Evolutionary conservation across 768 basidiomycete species (phyloP).

Genomic region (Mycena leptocephala): DNA sequence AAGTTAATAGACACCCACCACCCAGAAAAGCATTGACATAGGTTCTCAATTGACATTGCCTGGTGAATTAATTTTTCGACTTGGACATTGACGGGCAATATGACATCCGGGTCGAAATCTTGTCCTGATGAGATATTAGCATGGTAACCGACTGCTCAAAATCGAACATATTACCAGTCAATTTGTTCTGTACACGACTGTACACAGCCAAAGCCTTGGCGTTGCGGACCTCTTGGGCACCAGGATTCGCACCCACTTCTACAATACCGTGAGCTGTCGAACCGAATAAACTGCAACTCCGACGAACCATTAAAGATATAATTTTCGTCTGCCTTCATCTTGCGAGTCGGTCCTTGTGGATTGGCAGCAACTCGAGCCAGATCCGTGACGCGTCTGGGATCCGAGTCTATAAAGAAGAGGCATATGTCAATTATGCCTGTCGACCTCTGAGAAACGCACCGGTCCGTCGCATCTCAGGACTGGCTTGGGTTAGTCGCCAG

Average conservation of each 20-base stretch:
- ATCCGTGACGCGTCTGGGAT: constrained; percentile 74
- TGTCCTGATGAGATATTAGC: constrained; percentile 67
- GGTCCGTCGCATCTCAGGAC: constrained; percentile 79
- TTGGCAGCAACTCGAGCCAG: constrained; percentile 79
- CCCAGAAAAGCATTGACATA: constrained; percentile 97
- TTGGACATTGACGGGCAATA: constrained; percentile 84
- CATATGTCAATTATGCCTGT: constrained; percentile 5
- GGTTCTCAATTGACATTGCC: constrained; percentile 94
- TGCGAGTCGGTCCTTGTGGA: constrained; percentile 86
- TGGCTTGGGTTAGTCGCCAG: constrained; percentile 93
- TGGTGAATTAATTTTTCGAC: constrained; percentile 95
- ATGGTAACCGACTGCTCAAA: neutral
- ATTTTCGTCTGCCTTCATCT: constrained; percentile 92
- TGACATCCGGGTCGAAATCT: constrained; percentile 92
- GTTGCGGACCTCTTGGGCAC: constrained; percentile 90
- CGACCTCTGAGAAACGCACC: constrained; percentile 54
- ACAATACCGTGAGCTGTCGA: neutral
- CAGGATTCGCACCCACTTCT: constrained; percentile 67
- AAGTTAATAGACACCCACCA: constrained; percentile 68
- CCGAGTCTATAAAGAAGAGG: constrained; percentile 53
- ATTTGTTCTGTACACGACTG: constrained; percentile 95
- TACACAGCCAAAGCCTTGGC: constrained; percentile 93
- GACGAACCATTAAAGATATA: constrained; percentile 91
- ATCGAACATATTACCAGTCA: constrained; percentile 77
- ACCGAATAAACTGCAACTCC: neutral